Evolutionary conservation across 2,329 filamentous ascomycete species (phyloP).

Genomic region (Trichoderma gracile): DNA sequence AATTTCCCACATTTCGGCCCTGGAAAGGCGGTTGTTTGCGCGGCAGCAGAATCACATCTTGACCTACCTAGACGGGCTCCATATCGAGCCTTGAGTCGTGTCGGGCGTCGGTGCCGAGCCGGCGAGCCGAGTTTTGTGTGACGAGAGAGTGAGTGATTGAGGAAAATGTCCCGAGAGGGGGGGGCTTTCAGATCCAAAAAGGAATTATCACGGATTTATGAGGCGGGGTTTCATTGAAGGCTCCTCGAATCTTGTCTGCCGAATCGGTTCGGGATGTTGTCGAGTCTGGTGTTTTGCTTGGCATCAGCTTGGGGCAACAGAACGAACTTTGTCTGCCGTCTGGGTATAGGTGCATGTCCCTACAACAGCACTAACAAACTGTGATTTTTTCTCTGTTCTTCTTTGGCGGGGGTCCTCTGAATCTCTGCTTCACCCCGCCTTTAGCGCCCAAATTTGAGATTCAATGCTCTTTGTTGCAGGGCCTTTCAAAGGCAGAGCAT

Average conservation of each 20-base stretch:
- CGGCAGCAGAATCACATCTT: neutral
- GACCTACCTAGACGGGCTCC: neutral
- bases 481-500: neutral
- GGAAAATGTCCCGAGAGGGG: neutral
- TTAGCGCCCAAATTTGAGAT: neutral
- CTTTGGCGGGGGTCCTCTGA: neutral
- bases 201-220: neutral
- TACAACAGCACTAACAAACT: neutral
- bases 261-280: no score
- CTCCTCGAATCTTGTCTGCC: neutral
- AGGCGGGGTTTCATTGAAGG: neutral
- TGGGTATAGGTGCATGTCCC: no score
- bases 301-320: no score
- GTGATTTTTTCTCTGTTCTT: neutral
- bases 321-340: no score
- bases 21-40: neutral
- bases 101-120: slow-evolving; percentile 18
- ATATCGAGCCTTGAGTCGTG: neutral
- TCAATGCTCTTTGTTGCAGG: neutral
- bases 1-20: neutral
- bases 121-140: neutral
- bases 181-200: neutral
- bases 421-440: neutral
- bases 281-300: no score
- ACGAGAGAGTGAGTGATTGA: neutral